Evolutionary conservation across 352 stramenopile genomes (phyloP), one percentile per base, ranked within the genome.

Genomic region (Pythium phragmiticola): DNA sequence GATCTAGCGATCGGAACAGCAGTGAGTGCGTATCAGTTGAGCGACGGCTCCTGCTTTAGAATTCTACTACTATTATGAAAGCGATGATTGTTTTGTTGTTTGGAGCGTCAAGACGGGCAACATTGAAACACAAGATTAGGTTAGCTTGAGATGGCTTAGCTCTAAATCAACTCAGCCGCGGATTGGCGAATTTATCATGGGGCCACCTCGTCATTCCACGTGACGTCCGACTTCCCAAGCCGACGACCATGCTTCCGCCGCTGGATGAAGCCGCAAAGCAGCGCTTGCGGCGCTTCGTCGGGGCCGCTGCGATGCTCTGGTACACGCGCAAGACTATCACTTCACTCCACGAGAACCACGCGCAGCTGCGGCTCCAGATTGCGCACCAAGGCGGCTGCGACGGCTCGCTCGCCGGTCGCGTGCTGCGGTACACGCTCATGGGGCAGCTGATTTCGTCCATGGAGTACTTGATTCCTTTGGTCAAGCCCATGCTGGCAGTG

Each of bases 391-490:
- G 17, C 16, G 60, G 57, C 33, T 26, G n/a, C 30, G 21, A 21
- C 14, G 26, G 49, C 19, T 3, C 53, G 56, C 49, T 71, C 19
- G 42, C 47, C 13, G 47, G 6, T 9, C 28, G 56, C n/a, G 39
- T 64, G 8, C 39, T 84, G 41, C 80, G 73, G 41, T 87, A 88
- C 72, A 80, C 75, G 50, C 60, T 76, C 12, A 43, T 61, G n/a
- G 69, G 63, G 30, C 80, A 89, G 60, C 60, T 89, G 11, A 77
- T 88, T 48, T 69, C 78, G 9, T 57, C 69, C 28, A 77, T 70
- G 21, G 78, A 88, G 64, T 87, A 82, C 57, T 58, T 89, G 45
- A 74, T 89, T 60, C 70, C 66, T 30, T 55, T 88, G 2, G 69
- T 75, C 28, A 90, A 90, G 72, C 81, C 77, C 26, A 57, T 73